These are phyloP conservation scores for Fusarium transvaalense DNA, from an alignment of 2,329 filamentous ascomycete genomes.

Conservation along the genomic window DNA sequence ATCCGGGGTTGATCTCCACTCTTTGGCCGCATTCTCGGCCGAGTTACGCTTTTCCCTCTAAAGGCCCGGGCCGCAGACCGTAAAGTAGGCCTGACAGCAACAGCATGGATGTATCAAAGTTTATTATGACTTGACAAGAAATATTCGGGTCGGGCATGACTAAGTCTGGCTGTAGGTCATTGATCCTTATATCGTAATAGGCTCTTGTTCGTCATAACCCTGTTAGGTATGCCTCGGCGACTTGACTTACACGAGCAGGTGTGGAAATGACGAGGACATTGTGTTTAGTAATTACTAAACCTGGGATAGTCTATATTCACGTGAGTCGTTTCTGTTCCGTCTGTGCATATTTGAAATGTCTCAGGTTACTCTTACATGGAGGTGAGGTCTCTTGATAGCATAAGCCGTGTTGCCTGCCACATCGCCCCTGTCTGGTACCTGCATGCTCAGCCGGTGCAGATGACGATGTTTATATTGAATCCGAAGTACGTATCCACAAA, in stretches of 20 bases:
- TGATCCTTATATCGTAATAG: not conserved
- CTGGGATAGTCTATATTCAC: not conserved
- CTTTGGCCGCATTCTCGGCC: constrained; percentile 34
- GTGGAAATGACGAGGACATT: not conserved
- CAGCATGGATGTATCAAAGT: constrained; percentile 2
- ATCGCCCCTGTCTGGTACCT: not conserved
- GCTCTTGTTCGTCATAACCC: not conserved
- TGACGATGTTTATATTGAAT: not conserved
- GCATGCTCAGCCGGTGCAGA: not conserved
- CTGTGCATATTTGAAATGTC: not conserved
- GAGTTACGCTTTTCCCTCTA: constrained; percentile 22
- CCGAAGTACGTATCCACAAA: not conserved
- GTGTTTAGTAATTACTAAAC: not conserved
- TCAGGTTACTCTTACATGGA: constrained; percentile 1
- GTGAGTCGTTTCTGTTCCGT: not conserved
- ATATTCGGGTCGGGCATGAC: not conserved
- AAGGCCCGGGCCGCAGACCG: constrained; percentile 15
- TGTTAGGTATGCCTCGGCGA: constrained; percentile 8
- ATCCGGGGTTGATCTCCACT: constrained; percentile 34
- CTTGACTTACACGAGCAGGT: not conserved
- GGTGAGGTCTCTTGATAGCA: not conserved
- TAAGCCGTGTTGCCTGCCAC: not conserved
- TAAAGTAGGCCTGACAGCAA: not conserved
- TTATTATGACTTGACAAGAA: not conserved
- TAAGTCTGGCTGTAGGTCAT: not conserved